A percentile compares a stretch with the other conserved stretches of the same genome.
Conservation (phyloP, 305 asterid species). For the Ajuga reptans region DNA sequence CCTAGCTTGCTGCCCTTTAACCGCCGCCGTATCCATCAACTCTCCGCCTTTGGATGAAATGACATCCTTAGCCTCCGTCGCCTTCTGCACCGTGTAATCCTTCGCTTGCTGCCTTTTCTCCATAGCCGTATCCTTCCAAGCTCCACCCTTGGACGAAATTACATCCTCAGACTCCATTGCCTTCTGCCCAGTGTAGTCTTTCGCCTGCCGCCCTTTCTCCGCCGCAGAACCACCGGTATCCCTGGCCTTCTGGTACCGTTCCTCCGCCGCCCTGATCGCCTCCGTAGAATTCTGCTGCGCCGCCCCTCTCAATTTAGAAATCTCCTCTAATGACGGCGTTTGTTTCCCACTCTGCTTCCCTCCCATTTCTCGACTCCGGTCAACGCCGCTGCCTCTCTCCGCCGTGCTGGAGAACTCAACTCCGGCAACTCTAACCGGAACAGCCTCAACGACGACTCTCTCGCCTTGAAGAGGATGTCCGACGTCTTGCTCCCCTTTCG, state of each 20-base stretch:
- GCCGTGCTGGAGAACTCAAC: background rate
- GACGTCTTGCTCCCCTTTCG: conserved; percentile 19
- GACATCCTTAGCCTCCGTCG: conserved; percentile 17
- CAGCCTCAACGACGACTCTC: conserved; percentile 15
- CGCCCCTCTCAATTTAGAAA: conserved; percentile 34
- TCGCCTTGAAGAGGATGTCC: conserved; percentile 18
- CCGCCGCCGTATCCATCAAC: background rate
- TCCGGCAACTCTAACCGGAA: conserved; percentile 33
- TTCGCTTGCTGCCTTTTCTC: conserved; percentile 16
- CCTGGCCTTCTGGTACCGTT: conserved; percentile 39
- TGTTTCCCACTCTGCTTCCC: background rate
- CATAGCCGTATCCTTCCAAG: conserved; percentile 4
- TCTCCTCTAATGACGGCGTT: conserved; percentile 47
- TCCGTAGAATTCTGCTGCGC: conserved; percentile 65
- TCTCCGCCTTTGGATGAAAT: background rate
- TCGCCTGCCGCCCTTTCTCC: conserved; percentile 17
- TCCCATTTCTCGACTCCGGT: background rate
- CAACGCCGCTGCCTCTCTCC: background rate
- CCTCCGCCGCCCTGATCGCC: conserved; percentile 48
- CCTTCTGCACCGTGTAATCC: conserved; percentile 22
- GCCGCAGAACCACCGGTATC: background rate
- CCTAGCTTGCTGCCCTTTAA: conserved; percentile 6
- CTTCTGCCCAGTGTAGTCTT: conserved; percentile 20
- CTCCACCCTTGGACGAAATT: conserved; percentile 17
- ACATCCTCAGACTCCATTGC: conserved; percentile 24